These are phyloP conservation scores for Tolypocladium sp. DNA, from an alignment of 2,329 filamentous ascomycete species.

Conservation along the genomic window DNA sequence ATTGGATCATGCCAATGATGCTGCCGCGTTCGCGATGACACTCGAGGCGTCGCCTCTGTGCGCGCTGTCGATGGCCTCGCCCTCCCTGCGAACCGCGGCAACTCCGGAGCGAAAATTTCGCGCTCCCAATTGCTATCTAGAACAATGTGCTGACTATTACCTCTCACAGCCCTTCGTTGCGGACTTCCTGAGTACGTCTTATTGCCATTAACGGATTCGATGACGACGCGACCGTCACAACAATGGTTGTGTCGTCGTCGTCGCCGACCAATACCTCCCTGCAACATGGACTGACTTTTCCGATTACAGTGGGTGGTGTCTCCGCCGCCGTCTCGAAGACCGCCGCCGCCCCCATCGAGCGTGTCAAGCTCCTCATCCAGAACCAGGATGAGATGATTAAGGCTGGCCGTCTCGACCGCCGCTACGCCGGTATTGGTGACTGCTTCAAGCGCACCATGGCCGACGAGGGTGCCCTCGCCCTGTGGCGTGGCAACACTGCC, in stretches of 20 bases:
- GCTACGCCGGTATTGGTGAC: constrained; percentile 87
- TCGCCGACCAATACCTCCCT: constrained; percentile 1
- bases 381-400: constrained; percentile 99
- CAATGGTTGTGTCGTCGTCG: background rate
- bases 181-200: constrained; percentile 94
- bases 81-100: background rate
- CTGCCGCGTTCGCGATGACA: background rate
- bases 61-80: background rate
- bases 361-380: constrained; percentile 99
- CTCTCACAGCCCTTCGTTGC: constrained; percentile 74
- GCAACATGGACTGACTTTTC: constrained; percentile 7
- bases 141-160: constrained; percentile 23
- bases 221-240: background rate
- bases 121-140: background rate
- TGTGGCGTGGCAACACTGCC: constrained; percentile 99
- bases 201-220: background rate
- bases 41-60: background rate
- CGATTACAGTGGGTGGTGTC: constrained; percentile 86
- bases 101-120: constrained; percentile 7
- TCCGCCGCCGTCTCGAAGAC: constrained; percentile 99
- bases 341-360: constrained; percentile 98
- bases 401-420: constrained; percentile 93
- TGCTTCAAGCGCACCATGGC: constrained; percentile 91
- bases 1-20: constrained; percentile 6
- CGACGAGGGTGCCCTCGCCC: constrained; percentile 85